These are phyloP conservation scores for Rutstroemia sp. DNA, from an alignment of 2,329 filamentous ascomycete species.

Conservation along the genomic window DNA sequence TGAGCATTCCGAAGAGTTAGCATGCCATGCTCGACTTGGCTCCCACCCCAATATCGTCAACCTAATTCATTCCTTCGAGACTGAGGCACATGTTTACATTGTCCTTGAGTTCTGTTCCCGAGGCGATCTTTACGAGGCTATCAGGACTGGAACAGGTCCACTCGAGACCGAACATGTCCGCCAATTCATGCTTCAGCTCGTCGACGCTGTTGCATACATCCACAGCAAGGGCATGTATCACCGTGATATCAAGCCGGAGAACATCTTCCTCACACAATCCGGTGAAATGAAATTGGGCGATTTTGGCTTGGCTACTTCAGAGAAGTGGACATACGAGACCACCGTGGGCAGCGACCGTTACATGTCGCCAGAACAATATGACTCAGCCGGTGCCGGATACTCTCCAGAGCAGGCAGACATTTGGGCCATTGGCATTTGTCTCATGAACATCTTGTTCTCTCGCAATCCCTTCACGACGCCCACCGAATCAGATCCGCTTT, in stretches of 20 bases:
- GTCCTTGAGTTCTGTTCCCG: constrained; percentile 93
- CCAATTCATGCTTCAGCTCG: constrained; percentile 91
- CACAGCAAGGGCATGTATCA: constrained; percentile 90
- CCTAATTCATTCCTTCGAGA: constrained; percentile 85
- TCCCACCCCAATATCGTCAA: constrained; percentile 91
- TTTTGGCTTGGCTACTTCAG: constrained; percentile 85
- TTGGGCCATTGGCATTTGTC: constrained; percentile 94
- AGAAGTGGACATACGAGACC: constrained; percentile 84
- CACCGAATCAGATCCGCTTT: constrained; percentile 83
- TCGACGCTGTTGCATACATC: constrained; percentile 84
- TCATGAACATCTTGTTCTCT: constrained; percentile 94
- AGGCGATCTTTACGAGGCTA: constrained; percentile 95
- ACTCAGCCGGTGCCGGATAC: constrained; percentile 80
- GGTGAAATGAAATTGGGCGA: constrained; percentile 95
- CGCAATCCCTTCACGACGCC: constrained; percentile 93
- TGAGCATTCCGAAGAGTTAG: constrained; percentile 73
- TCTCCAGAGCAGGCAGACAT: constrained; percentile 89
- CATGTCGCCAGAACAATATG: constrained; percentile 98
- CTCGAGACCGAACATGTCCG: constrained; percentile 94
- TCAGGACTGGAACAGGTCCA: constrained; percentile 79
- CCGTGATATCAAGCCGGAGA: constrained; percentile 98
- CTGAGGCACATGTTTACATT: constrained; percentile 79
- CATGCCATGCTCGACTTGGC: constrained; percentile 72
- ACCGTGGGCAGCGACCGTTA: constrained; percentile 97
- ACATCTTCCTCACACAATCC: constrained; percentile 85